Evolutionary conservation across 2,329 filamentous ascomycete genomes (phyloP), one percentile per base, ranked within the genome.

Genomic region (Magnaporthiopsis incrustans): DNA sequence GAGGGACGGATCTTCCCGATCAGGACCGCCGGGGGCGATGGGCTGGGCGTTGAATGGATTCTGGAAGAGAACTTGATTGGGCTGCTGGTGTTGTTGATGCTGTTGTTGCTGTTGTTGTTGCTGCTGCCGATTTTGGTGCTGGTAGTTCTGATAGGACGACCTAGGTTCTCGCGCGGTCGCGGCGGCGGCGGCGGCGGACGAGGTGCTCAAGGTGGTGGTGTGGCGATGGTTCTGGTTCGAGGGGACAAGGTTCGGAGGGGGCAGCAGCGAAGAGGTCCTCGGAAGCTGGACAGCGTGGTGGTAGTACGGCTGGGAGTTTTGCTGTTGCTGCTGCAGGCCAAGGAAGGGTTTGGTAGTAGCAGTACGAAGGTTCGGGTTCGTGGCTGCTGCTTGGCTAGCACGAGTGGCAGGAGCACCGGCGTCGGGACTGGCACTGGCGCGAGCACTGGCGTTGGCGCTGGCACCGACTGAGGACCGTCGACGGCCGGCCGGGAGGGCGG

Each of bases 11-110:
- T 70, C 67, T 69, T 65, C 67, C 14, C 64, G 61, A 56, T 68
- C 66, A 32, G 66, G 64, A 26, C 66, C 60, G 57, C 57, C 64
- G 64, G 65, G 61, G 26, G 60, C 62, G 30, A 68, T 66, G n/a
- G 68, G 60, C 58, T 67, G 69, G 53, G 71, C 71, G 68, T 71
- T 64, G 68, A 72, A 70, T n/a, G 68, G 68, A 30, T 71, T 65
- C 59, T 69, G 66, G 57, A 69, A 65, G 15, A 64, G 56, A n/a
- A 60, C 58, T 22, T 60, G 25, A 7, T 63, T 56, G 11, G 18
- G 53, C 8, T 63, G 33, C 26, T 58, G 61, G 27, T 22, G 10
- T 22, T 61, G 60, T 2, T 18, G 22, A 4, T n/a, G 59, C 27
- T 33, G 59, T 3, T 27, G 27, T 50, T 33, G 59, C 38, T 50